Conservation (phyloP, 768 basidiomycete genomes). For the Mycena metata region DNA sequence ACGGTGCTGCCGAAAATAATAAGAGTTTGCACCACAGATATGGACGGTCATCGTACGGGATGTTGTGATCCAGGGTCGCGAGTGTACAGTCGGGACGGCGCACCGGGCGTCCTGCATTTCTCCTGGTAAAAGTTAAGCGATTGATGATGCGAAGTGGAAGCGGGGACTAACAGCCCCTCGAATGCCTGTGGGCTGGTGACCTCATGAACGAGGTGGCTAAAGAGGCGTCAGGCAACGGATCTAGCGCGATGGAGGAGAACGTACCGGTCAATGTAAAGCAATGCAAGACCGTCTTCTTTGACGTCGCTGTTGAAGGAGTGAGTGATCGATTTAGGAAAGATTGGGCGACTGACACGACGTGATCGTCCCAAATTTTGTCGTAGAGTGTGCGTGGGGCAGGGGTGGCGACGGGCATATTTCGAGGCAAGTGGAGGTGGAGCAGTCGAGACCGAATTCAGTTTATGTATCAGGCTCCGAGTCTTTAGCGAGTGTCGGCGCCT, state of each 20-base stretch:
- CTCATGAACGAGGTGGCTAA: constrained; percentile 82
- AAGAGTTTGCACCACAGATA: constrained; percentile 5
- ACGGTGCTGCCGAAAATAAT: constrained; percentile 63
- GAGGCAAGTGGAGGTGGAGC: neutral
- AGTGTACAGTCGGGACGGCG: constrained; percentile 91
- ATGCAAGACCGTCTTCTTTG: constrained; percentile 81
- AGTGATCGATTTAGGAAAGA: constrained; percentile 32
- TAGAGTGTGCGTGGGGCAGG: constrained; percentile 87
- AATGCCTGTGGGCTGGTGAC: constrained; percentile 96
- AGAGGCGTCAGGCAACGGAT: constrained; percentile 10
- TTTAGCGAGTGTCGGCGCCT: too few relatives aligned
- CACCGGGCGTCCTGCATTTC: constrained; percentile 81
- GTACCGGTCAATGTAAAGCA: constrained; percentile 88
- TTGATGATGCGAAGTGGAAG: constrained; percentile 21
- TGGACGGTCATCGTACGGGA: constrained; percentile 68
- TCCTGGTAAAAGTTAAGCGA: constrained; percentile 52
- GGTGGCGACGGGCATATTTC: constrained; percentile 57
- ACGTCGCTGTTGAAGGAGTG: constrained; percentile 62
- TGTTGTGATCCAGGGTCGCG: constrained; percentile 90
- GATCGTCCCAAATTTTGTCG: constrained; percentile 99
- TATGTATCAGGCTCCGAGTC: too few relatives aligned
- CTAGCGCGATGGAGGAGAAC: constrained; percentile 26
- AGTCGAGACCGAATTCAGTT: too few relatives aligned
- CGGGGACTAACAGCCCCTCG: constrained; percentile 77
- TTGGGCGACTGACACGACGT: constrained; percentile 79